A percentile compares a stretch with the other conserved stretches of the same genome.
Evolutionary conservation across 2,329 filamentous ascomycete species (phyloP).

Genomic region (Fusarium sp.): DNA sequence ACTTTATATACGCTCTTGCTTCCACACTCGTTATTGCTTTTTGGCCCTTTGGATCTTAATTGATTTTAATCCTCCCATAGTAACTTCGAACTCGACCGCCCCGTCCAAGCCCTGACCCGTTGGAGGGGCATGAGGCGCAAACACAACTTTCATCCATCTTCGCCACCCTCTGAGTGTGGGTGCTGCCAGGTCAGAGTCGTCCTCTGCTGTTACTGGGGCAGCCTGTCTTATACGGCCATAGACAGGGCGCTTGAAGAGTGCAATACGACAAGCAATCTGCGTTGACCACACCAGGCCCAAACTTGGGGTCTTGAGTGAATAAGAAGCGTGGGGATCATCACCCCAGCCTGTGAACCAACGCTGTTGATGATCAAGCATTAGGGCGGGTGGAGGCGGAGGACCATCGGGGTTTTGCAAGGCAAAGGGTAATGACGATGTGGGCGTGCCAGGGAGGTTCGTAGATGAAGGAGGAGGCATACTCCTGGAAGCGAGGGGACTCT

Average conservation of each 20-base stretch:
- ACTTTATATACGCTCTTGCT: neutral
- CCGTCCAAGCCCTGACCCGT: constrained; percentile 59
- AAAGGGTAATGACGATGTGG: constrained; percentile 54
- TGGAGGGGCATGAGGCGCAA: constrained; percentile 77
- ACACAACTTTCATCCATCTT: constrained; percentile 88
- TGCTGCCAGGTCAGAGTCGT: constrained; percentile 55
- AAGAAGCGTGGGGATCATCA: constrained; percentile 65
- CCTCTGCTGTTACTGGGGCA: constrained; percentile 50
- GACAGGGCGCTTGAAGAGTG: constrained; percentile 77
- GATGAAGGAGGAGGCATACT: constrained; percentile 50
- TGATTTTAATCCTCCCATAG: constrained; percentile 68
- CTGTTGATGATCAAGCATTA: constrained; percentile 89
- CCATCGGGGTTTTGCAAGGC: constrained; percentile 44
- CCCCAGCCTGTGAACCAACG: constrained; percentile 97
- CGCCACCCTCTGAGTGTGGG: constrained; percentile 69
- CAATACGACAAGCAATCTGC: constrained; percentile 85
- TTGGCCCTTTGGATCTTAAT: constrained; percentile 31
- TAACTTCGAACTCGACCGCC: constrained; percentile 80
- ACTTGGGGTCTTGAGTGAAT: constrained; percentile 80
- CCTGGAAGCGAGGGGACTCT: constrained; percentile 62
- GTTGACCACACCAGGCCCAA: constrained; percentile 92
- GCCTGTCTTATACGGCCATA: constrained; percentile 53
- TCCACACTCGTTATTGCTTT: neutral
- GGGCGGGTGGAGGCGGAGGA: constrained; percentile 58
- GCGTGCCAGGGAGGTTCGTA: constrained; percentile 48